A percentile compares a stretch with the other conserved stretches of the same genome.
These are phyloP conservation scores for Pseudophaeomoniella oleicola DNA, from an alignment of 2,329 filamentous ascomycete species.

Conservation along the genomic window DNA sequence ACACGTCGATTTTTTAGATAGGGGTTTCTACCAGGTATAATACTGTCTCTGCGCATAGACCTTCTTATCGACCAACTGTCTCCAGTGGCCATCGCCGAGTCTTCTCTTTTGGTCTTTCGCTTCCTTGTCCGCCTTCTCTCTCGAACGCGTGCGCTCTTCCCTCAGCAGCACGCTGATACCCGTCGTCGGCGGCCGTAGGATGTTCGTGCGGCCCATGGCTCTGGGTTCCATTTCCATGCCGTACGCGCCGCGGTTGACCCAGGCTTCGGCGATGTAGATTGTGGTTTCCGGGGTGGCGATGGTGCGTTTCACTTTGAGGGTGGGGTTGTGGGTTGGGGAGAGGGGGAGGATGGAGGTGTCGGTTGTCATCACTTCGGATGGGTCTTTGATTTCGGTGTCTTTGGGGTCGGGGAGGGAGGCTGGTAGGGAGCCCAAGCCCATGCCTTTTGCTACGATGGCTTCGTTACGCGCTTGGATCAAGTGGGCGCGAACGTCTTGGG, in stretches of 20 bases:
- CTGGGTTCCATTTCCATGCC: slow-evolving; percentile 52
- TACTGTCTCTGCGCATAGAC: slow-evolving; percentile 76
- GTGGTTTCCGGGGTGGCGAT: slow-evolving; percentile 58
- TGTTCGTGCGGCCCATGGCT: slow-evolving; percentile 56
- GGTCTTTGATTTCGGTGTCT: neutral
- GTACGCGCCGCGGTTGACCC: slow-evolving; percentile 67
- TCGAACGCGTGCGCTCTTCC: slow-evolving; percentile 80
- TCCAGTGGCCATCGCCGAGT: too few species aligned
- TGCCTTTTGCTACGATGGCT: slow-evolving; percentile 66
- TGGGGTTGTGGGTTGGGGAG: slow-evolving; percentile 11
- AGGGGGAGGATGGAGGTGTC: neutral
- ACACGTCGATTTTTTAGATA: too few species aligned
- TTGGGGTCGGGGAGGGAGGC: slow-evolving; percentile 2
- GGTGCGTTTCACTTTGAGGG: slow-evolving; percentile 58
- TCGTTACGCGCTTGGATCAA: slow-evolving; percentile 68
- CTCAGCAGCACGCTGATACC: slow-evolving; percentile 72
- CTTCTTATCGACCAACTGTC: slow-evolving; percentile 72
- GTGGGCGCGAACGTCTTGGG: slow-evolving; percentile 63
- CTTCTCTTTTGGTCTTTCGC: slow-evolving; percentile 62
- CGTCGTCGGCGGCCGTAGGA: slow-evolving; percentile 57
- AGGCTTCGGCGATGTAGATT: slow-evolving; percentile 84
- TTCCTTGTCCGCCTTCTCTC: slow-evolving; percentile 63
- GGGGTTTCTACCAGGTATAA: slow-evolving; percentile 72
- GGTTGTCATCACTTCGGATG: neutral
- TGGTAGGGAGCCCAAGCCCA: slow-evolving; percentile 49